phyloP scores from a whole-genome alignment of 306 rosid genomes.

The Cicer arietinum region DNA sequence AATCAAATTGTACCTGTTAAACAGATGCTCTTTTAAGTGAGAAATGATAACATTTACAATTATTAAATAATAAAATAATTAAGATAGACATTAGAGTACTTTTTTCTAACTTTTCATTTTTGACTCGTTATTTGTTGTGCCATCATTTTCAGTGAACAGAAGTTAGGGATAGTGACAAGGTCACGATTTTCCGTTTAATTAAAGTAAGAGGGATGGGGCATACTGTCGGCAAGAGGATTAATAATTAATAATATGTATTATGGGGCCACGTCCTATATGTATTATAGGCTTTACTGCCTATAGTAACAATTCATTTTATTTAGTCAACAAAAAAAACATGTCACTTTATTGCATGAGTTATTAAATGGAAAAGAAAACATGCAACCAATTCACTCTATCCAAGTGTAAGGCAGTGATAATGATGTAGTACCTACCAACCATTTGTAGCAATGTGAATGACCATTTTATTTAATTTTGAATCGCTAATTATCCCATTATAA shows the following conservation, averaged over 20 bases:
- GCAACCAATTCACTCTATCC: not conserved
- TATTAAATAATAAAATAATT: no score
- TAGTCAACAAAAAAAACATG: no score
- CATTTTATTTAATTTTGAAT: not conserved
- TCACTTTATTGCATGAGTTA: no score
- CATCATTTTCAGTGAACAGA: conserved; percentile 35
- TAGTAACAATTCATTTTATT: no score
- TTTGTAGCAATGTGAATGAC: not conserved
- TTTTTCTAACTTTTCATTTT: not conserved
- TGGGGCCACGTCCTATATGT: not conserved
- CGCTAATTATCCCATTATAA: not conserved
- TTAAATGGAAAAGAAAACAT: not conserved
- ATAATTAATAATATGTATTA: not conserved
- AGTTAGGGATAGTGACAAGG: not conserved
- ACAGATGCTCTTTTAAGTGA: no score
- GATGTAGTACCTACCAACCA: conserved; percentile 17
- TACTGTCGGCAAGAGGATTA: conserved; percentile 27
- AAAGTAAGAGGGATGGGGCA: not conserved
- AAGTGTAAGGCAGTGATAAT: conserved; percentile 29
- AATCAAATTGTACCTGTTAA: not conserved
- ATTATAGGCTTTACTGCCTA: no score
- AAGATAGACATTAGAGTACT: no score
- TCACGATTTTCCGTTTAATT: not conserved
- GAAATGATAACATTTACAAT: no score
- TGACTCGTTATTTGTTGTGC: not conserved